Evolutionary conservation across 352 stramenopile genomes (phyloP), one percentile per base, ranked within the genome.

Genomic region (Elongisporangium anandrum): DNA sequence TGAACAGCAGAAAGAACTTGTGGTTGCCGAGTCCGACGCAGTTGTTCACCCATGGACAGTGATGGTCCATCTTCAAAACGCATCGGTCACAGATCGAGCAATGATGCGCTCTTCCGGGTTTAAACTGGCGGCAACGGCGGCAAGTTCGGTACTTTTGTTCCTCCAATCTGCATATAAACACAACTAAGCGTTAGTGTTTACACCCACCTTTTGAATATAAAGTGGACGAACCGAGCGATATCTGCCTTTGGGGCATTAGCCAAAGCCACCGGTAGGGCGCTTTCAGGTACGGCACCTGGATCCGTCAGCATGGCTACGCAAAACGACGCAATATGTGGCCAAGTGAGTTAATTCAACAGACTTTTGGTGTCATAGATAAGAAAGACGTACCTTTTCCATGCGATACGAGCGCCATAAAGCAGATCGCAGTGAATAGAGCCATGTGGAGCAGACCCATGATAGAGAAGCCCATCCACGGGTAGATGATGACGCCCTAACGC

Each of bases 11-110:
- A 60, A 95, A 95, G 64, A 94, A 95, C 80, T 99, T 99, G 91
- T 99, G 97, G 82, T 99, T 99, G 58, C 95, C 95, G 64, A 99
- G 90, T 9, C 97, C 97, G 56, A 99, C 96, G 73, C 97, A 99
- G 85, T 99, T 99, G 82, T 99, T 99, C 41, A 99, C 92, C 97
- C 97, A 99, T 22, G 96, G 96, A 73, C 97, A 99, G 72, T 99
- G 96, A 91, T 99, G 97, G 70, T 99, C 97, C 96, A 99, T 99
- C 77, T 99, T 98, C 59, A 99, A 92, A 56, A 99, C 92, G 60
- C 95, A 98, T 59, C 94, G 78, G 65, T 97, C 82, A 76, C 95
- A 98, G 63, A 98, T 97, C 54, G 88, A 97, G 79, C 96, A 99
- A 74, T 98, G 95, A 81, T 98, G 97, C 15, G 97, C 97, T 61